A percentile compares a stretch with the other conserved stretches of the same genome.
These are phyloP conservation scores for Aegilops tauschii DNA, from an alignment of 176 grass and related monocot species.

Conservation along the genomic window DNA sequence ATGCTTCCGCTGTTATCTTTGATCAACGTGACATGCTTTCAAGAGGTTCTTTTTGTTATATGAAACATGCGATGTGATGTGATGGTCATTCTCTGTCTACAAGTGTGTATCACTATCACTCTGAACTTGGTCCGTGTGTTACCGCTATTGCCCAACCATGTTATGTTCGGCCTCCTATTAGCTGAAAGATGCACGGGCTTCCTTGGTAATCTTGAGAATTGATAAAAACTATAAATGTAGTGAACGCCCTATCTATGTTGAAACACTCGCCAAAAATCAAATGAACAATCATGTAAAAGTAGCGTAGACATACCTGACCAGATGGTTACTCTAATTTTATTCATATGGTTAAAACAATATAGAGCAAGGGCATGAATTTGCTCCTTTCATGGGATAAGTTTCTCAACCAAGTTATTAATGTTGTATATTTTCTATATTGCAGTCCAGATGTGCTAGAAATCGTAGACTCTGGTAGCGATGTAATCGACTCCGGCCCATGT, in stretches of 20 bases:
- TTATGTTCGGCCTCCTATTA: background rate
- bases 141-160: background rate
- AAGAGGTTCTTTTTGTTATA: background rate
- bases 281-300: background rate
- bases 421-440: conserved; percentile 22
- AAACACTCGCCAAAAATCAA: background rate
- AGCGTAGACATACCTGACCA: background rate
- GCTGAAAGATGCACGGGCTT: background rate
- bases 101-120: background rate
- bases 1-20: background rate
- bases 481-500: conserved; percentile 18
- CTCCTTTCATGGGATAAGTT: background rate
- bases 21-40: background rate
- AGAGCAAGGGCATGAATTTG: conserved; percentile 1
- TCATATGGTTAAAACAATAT: background rate
- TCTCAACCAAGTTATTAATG: background rate
- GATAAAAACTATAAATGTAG: background rate
- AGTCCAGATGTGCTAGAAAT: conserved; percentile 45
- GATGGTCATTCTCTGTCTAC: background rate
- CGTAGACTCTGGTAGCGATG: conserved; percentile 28
- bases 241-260: background rate
- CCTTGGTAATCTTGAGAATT: background rate
- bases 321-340: background rate
- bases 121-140: background rate
- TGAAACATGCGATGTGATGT: background rate